Base-by-base conservation (phyloP, 129 eudicot genomes). In the Arctium lappa region DNA sequence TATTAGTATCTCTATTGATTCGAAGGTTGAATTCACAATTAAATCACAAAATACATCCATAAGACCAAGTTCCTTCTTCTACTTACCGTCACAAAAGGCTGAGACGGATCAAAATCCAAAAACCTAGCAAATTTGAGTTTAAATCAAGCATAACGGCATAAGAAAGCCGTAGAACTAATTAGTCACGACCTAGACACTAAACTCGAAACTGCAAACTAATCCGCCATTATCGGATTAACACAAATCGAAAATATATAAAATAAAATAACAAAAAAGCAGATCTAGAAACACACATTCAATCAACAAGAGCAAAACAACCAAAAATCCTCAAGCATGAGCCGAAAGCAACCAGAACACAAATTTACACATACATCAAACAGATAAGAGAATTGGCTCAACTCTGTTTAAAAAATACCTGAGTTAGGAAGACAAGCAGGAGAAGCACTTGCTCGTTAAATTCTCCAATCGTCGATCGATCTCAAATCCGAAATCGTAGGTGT, bases 351-450 rank as follows among this genome's bases (percentile, higher is more conserved):
- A 37, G 8, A 37, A 38, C 32, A 73, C 13, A 12, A 18, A 73
- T 22, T 39, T 22, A 22, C 77, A 73, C 15, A 18, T 22, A 39
- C 2, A n/a, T 39, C 36, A 73, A 40, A 73, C 77, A 38, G 34
- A 46, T 73, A 73, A 73, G 5, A 73, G 3, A 39, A 73, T 73
- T 11, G 6, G 32, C 53, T 16, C 29, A 4, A 73, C 6, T 73
- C 48, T 72, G 76, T 37, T 33, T 34, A 22, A 29, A 75, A 22
- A 29, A 27, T 73, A 73, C 77, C 77, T 73, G 77, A 73, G 33
- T 18, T 73, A 18, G 15, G 77, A 38, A 73, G 77, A 38, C 36
- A 37, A 73, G 29, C 15, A 69, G 74, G 18, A 69, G 40, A 32
- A 69, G 12, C 33, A 69, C 12, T 5, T 37, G 27, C 76, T 38